phyloP scores from a whole-genome alignment of 2,329 filamentous ascomycete species.

The Coleophoma eucalyptorum region DNA sequence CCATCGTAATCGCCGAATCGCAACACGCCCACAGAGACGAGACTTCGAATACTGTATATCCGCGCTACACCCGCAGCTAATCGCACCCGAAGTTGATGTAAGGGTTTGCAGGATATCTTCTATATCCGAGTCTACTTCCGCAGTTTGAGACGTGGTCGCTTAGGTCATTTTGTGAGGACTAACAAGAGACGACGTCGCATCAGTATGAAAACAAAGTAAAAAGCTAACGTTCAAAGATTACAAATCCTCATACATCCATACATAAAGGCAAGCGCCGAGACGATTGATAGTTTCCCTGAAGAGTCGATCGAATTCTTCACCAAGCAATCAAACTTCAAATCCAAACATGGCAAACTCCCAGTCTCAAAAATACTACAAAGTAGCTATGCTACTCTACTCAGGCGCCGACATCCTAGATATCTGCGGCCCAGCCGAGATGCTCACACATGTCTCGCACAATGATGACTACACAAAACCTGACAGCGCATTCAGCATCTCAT shows the following conservation, averaged over 20 bases:
- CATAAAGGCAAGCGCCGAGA: not conserved
- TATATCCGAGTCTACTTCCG: not conserved
- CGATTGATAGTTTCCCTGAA: not conserved
- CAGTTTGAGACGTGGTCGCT: not conserved
- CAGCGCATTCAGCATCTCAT: not conserved
- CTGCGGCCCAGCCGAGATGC: not conserved
- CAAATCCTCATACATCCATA: not conserved
- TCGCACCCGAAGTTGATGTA: not conserved
- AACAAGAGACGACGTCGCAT: no score
- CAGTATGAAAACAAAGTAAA: not conserved
- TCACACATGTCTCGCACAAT: not conserved
- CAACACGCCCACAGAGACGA: no score
- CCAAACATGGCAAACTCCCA: not conserved
- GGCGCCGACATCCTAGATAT: not conserved
- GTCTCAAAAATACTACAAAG: not conserved
- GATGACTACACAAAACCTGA: not conserved
- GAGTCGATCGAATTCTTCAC: not conserved
- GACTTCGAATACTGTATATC: no score
- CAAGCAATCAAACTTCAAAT: not conserved
- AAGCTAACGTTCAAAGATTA: not conserved
- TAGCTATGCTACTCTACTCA: not conserved
- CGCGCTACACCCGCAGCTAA: no score
- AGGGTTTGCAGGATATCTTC: not conserved
- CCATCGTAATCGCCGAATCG: no score
- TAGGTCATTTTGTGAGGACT: not conserved